phyloP scores from a whole-genome alignment of 1,139 yeast species.

The Hyphopichia pseudoburtonii region DNA sequence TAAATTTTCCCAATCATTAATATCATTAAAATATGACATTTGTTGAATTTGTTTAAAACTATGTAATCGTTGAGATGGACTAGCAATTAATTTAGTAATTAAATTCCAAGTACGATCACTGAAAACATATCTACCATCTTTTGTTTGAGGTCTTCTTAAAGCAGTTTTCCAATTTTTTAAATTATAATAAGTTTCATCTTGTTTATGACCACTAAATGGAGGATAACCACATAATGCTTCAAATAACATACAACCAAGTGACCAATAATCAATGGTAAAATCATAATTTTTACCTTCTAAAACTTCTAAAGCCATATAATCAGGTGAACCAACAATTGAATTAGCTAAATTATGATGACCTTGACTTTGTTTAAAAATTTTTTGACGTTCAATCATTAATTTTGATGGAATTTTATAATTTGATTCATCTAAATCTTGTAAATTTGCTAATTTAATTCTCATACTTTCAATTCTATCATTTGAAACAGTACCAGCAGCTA shows the following conservation, averaged over 20 bases:
- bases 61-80: conserved; percentile 72
- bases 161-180: conserved; percentile 91
- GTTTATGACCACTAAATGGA: conserved; percentile 91
- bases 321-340: conserved; percentile 97
- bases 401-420: conserved; percentile 66
- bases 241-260: conserved; percentile 91
- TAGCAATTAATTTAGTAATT: conserved; percentile 74
- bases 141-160: conserved; percentile 85
- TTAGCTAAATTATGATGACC: conserved; percentile 72
- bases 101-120: conserved; percentile 97
- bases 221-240: conserved; percentile 95
- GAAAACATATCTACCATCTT: conserved; percentile 87
- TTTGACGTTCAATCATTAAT: conserved; percentile 84
- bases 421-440: conserved; percentile 59
- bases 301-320: conserved; percentile 98
- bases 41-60: conserved; percentile 78
- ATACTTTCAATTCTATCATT: conserved; percentile 91
- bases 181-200: conserved; percentile 93
- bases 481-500: conserved; percentile 95
- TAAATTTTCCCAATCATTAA: conserved; percentile 66
- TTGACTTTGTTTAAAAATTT: conserved; percentile 75
- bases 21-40: conserved; percentile 80
- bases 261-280: conserved; percentile 98
- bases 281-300: conserved; percentile 92
- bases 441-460: conserved; percentile 80